These are phyloP conservation scores for Macroventuria anomochaeta DNA, from an alignment of 2,329 filamentous ascomycete species.

Conservation along the genomic window DNA sequence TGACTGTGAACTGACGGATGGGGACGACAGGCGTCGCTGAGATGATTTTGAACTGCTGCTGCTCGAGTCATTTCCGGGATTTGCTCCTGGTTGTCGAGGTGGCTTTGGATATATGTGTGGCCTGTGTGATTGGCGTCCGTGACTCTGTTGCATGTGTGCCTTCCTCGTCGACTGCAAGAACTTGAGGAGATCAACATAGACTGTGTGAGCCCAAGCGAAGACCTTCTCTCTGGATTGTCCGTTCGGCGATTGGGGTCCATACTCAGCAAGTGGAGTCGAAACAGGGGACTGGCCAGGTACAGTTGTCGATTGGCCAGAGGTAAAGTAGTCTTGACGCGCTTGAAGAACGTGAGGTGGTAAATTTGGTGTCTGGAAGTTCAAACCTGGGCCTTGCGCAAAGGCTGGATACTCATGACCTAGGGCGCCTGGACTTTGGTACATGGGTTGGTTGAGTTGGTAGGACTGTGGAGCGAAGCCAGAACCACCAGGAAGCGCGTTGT, in stretches of 20 bases:
- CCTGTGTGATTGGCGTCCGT: slow-evolving; percentile 55
- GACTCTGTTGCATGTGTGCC: slow-evolving; percentile 48
- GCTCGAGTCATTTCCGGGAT: slow-evolving; percentile 51
- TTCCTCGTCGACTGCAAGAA: slow-evolving; percentile 56
- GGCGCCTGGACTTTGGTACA: slow-evolving; percentile 31
- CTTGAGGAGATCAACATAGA: slow-evolving; percentile 57
- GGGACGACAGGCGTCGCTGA: slow-evolving; percentile 41
- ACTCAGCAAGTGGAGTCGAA: slow-evolving; percentile 42
- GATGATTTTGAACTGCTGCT: slow-evolving; percentile 37
- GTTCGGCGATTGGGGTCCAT: slow-evolving; percentile 51
- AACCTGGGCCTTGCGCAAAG: slow-evolving; percentile 33
- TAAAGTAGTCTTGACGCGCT: slow-evolving; percentile 33
- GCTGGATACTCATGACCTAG: slow-evolving; percentile 34
- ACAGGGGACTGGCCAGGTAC: slow-evolving; percentile 29
- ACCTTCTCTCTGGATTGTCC: slow-evolving; percentile 53
- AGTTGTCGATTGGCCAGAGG: slow-evolving; percentile 42
- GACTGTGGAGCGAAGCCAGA: slow-evolving; percentile 36
- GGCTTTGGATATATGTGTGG: slow-evolving; percentile 68
- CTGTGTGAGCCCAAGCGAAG: slow-evolving; percentile 55
- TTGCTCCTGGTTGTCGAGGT: slow-evolving; percentile 62
- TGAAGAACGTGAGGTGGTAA: slow-evolving; percentile 15
- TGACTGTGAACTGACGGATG: slow-evolving; percentile 34
- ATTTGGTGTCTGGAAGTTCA: slow-evolving; percentile 6
- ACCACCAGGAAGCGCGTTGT: slow-evolving; percentile 32
- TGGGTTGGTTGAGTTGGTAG: slow-evolving; percentile 36